Evolutionary conservation across 2,329 filamentous ascomycete species (phyloP), one percentile per base, ranked within the genome.

Genomic region (Rhexocercosporidium sp.): DNA sequence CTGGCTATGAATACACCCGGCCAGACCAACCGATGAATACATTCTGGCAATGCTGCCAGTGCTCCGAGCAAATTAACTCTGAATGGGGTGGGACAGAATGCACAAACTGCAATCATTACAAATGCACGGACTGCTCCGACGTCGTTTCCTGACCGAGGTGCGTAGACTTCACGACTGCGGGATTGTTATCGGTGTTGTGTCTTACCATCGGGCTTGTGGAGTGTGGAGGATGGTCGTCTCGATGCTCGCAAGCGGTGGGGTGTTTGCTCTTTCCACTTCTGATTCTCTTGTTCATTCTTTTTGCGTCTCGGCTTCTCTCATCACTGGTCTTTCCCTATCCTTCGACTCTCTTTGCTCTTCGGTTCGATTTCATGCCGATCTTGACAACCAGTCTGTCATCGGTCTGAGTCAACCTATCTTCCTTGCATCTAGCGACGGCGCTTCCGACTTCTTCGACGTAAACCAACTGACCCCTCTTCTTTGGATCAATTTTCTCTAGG

Each of bases 31-130:
- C 34, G n/a, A 65, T 59, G 22, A 6, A 3, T 3, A 64, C 62
- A 20, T 73, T 64, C 62, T 72, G 69, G 68, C 27, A 14, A n/a
- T 72, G 70, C 44, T 68, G 68, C 61, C 16, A 59, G 7, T 71
- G 69, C 47, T 4, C 22, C 16, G 57, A 49, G 3, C 61, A 72
- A 61, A 44, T 72, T 12, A 67, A 72, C 46, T 37, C 64, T 11
- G 34, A n/a, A 0, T 27, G n/a, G 7, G 65, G 46, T 47, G 65
- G 61, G n/a, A 20, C 34, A 4, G 4, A 59, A 2, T 74, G 73
- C 25, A 67, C 72, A 5, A 69, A 69, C 31, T 73, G 72, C 25
- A 18, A 5, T 27, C 73, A 73, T 47, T 1, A 0, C 14, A 59
- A 61, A 16, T 65, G 54, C 37, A 20, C 51, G 11, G 34, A 27